phyloP scores from a whole-genome alignment of 305 asterid species.

The Fraxinus angustifolia region DNA sequence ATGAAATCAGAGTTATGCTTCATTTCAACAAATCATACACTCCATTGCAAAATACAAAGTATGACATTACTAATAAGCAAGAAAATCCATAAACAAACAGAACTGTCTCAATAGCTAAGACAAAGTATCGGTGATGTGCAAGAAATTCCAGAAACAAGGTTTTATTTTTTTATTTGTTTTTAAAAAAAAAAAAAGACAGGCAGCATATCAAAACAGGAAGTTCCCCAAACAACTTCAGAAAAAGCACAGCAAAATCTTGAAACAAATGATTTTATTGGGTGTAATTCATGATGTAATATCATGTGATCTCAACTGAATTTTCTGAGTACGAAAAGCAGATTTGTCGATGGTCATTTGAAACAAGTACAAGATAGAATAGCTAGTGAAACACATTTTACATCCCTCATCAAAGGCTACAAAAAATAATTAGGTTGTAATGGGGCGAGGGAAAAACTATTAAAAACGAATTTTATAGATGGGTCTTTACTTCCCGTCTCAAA shows the following conservation, averaged over 20 bases:
- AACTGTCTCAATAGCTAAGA: neutral
- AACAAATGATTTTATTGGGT: neutral
- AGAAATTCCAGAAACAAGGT: neutral
- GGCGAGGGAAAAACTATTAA: neutral
- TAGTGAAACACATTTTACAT: constrained; percentile 17
- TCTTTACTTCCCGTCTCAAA: constrained; percentile 1
- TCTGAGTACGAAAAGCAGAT: neutral
- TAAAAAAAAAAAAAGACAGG: neutral
- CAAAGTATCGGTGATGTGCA: neutral
- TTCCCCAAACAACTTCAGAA: neutral
- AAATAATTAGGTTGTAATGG: constrained; percentile 10
- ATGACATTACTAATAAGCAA: neutral
- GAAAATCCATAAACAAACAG: neutral
- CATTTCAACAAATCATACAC: neutral
- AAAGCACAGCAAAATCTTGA: neutral
- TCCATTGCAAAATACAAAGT: neutral
- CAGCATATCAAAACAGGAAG: neutral
- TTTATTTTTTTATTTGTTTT: neutral
- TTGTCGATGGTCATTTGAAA: neutral
- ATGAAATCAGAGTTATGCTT: neutral
- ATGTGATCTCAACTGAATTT: neutral
- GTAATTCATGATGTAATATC: neutral
- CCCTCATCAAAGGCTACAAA: constrained; percentile 10
- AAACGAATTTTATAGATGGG: neutral
- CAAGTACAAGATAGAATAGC: constrained; percentile 3